These are phyloP conservation scores for Pseudocercospora macadamiae DNA, from an alignment of 2,329 filamentous ascomycete species.

Conservation along the genomic window DNA sequence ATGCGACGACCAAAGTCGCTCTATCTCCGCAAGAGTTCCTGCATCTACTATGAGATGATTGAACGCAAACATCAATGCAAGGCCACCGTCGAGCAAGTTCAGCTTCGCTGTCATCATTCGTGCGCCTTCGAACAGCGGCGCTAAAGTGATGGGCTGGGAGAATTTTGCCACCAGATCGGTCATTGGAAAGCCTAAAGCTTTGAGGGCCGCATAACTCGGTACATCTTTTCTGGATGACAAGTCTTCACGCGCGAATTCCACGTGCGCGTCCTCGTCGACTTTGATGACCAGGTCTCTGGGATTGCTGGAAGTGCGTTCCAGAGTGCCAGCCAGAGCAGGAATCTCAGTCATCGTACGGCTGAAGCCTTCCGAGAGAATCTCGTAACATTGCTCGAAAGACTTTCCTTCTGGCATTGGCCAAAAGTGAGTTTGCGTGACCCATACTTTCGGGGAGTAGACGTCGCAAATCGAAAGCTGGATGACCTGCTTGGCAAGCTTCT, in stretches of 20 bases:
- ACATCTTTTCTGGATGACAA: conserved; percentile 5
- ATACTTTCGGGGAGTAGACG: conserved; percentile 23
- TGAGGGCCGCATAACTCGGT: conserved; percentile 17
- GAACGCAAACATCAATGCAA: conserved; percentile 22
- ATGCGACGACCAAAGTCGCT: conserved; percentile 25
- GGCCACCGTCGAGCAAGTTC: conserved; percentile 20
- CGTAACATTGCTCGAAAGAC: conserved; percentile 5
- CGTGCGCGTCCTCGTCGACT: conserved; percentile 14
- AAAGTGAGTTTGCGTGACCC: conserved; percentile 25
- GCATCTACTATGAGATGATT: conserved; percentile 25
- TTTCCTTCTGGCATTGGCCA: conserved; percentile 13
- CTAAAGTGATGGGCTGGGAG: conserved; percentile 12
- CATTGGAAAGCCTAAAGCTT: conserved; percentile 18
- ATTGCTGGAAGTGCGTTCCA: conserved; percentile 15
- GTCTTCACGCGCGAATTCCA: conserved; percentile 20
- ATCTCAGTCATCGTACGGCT: conserved; percentile 20
- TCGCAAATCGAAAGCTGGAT: conserved; percentile 25
- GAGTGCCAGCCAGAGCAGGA: conserved; percentile 21
- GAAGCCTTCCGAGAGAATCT: conserved; percentile 20
- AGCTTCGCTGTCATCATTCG: conserved; percentile 22
- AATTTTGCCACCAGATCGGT: conserved; percentile 12
- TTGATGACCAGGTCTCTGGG: conserved; percentile 20
- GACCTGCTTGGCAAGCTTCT: conserved; percentile 5
- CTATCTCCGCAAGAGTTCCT: conserved; percentile 17
- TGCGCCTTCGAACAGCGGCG: conserved; percentile 18